Base-by-base conservation (phyloP, 2,329 filamentous ascomycete genomes). In the Thelonectria olida region DNA sequence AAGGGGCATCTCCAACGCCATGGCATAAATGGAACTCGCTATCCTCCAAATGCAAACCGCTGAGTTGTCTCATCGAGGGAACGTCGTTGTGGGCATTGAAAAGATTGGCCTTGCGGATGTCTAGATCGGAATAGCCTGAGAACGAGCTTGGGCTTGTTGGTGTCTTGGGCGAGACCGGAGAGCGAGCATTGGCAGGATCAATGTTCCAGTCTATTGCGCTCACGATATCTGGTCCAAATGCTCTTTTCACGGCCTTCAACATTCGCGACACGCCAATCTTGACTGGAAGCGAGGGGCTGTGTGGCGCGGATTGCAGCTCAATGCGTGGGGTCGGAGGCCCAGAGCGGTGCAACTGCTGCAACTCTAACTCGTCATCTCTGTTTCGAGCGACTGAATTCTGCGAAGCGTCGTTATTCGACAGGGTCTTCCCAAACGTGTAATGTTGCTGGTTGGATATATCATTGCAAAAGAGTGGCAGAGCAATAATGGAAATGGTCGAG, bases 361-460 rank as follows among this genome's bases (percentile, higher is more conserved):
- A n/a, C 51, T 45, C 39, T 7, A 36, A 15, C 15, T 42, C 17
- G 9, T 34, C 8, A 13, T 42, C 19, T 17, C 20, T 10, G 20
- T 15, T 10, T n/a, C 8, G 34, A 19, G 25, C 17, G 13, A 2
- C 7, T 34, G 23, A 7, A 15, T n/a, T 41, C n/a, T 15, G 36
- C 10, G 13, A 6, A 7, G 17, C n/a, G 27, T 2, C 22, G 10
- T 41, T 5, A 6, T 5, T 41, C 13, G 22, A 4, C 25, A 4
- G 38, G 15, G 15, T 31, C 15, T 53, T 38, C 12, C 50, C 38
- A n/a, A 42, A 53, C 5, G 25, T 44, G 39, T 53, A 53, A 8
- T 53, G 38, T 13, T 53, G 25, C 5, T 25, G 38, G 39, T 44
- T 53, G 38, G 50, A 53, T 7, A 53, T 53, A n/a, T 44, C 50